These are phyloP conservation scores for Pseudogymnoascus sp. DNA, from an alignment of 2,329 filamentous ascomycete genomes.

Conservation along the genomic window DNA sequence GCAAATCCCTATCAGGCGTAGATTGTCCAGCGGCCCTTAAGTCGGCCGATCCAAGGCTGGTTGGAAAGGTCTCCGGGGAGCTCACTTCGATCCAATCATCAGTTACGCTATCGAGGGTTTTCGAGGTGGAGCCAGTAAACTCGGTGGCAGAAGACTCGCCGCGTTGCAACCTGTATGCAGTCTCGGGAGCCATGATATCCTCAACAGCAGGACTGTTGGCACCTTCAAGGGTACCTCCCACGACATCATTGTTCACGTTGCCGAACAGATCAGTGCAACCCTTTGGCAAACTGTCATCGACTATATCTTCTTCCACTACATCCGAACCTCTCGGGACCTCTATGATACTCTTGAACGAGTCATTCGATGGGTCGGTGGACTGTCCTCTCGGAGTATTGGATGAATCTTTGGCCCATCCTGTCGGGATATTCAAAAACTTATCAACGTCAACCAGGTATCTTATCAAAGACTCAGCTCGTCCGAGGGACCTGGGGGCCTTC, in stretches of 20 bases:
- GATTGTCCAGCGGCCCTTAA: not conserved
- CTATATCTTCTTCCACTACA: not conserved
- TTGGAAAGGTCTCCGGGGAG: not conserved
- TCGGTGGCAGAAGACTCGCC: not conserved
- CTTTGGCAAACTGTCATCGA: not conserved
- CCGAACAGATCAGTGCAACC: not conserved
- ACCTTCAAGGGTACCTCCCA: not conserved
- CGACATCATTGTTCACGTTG: not conserved
- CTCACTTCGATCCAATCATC: conserved; percentile 4
- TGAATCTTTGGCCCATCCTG: not conserved
- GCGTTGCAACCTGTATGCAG: not conserved
- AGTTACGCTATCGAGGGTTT: not conserved
- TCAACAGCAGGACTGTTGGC: not conserved
- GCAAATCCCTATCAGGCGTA: not conserved
- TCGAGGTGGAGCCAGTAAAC: not conserved
- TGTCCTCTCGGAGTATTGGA: not conserved
- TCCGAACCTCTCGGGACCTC: not conserved
- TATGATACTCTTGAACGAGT: not conserved
- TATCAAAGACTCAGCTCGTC: not conserved
- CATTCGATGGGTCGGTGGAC: not conserved
- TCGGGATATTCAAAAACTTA: not conserved
- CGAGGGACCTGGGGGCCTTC: not conserved
- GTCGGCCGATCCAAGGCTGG: not conserved
- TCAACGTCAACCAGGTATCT: not conserved
- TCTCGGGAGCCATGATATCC: not conserved